A percentile compares a stretch with the other conserved stretches of the same genome.
Evolutionary conservation across 106 monocot species (phyloP).

Genomic region (Posidonia australis): DNA sequence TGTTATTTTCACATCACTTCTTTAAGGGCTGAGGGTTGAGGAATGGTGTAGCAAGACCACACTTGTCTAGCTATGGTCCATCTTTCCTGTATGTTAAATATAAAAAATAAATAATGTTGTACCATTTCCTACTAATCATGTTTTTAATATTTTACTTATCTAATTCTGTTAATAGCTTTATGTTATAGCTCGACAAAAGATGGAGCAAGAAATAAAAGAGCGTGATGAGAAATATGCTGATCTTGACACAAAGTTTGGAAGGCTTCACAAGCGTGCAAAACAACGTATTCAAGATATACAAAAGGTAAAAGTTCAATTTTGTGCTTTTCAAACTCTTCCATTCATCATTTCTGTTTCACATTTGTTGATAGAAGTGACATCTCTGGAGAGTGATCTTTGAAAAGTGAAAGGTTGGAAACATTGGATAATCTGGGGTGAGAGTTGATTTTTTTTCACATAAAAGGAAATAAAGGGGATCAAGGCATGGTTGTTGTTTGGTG

Average conservation of each 20-base stretch:
- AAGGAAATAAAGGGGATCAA: too few species aligned
- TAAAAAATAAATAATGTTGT: neutral
- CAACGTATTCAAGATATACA: conserved; percentile 59
- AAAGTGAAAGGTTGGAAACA: too few species aligned
- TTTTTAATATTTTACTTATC: neutral
- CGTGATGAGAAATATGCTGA: conserved; percentile 90
- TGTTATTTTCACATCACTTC: too few species aligned
- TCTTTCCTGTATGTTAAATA: neutral
- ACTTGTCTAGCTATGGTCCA: neutral
- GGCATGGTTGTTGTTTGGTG: too few species aligned
- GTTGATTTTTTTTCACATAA: too few species aligned
- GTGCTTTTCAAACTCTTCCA: neutral
- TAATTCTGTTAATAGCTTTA: neutral
- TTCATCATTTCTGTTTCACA: neutral
- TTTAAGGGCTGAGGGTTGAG: neutral
- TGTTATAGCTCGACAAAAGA: conserved; percentile 64
- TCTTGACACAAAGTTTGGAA: conserved; percentile 78
- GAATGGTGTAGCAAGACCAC: neutral
- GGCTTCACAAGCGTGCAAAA: conserved; percentile 97
- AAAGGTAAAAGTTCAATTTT: conserved; percentile 4
- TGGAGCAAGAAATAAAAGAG: conserved; percentile 80
- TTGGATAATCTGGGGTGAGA: too few species aligned
- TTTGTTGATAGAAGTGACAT: too few species aligned
- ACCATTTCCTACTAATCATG: neutral
- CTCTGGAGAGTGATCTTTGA: too few species aligned